Percentiles rank a stretch among this genome's conserved stretches.
Conservation (phyloP, 352 stramenopile genomes). For the Peronospora tabacina region DNA sequence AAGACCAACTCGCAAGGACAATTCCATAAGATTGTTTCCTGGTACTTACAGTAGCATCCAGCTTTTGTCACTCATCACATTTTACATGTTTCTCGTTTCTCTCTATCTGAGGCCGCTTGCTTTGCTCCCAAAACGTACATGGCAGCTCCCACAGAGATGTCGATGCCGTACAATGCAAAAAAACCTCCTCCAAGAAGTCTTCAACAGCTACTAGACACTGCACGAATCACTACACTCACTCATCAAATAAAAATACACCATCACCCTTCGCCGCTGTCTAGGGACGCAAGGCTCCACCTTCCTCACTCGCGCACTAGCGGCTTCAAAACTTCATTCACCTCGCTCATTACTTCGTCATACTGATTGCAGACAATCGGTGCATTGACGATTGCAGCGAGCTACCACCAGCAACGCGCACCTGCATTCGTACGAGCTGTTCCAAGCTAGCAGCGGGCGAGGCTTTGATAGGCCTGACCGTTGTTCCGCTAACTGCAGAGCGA, state of each 20-base stretch:
- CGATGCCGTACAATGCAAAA: slow-evolving; percentile 8
- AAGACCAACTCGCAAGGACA: slow-evolving; percentile 5
- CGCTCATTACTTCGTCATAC: slow-evolving; percentile 23
- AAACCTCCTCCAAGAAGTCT: slow-evolving; percentile 28
- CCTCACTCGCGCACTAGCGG: slow-evolving; percentile 9
- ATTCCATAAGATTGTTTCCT: slow-evolving; percentile 3
- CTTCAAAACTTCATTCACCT: slow-evolving; percentile 14
- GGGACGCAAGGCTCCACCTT: slow-evolving; percentile 21
- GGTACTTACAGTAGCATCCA: slow-evolving; percentile 25
- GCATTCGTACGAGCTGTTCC: slow-evolving; percentile 81
- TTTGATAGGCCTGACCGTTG: slow-evolving; percentile 24
- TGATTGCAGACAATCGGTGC: slow-evolving; percentile 45
- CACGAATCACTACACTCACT: slow-evolving; percentile 29
- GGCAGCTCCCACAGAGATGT: slow-evolving; percentile 16
- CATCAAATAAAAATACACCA: slow-evolving; percentile 27
- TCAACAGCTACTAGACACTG: slow-evolving; percentile 36
- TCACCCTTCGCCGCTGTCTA: slow-evolving; percentile 12
- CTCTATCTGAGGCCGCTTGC: slow-evolving; percentile 14
- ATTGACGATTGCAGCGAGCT: slow-evolving; percentile 31
- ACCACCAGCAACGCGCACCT: slow-evolving; percentile 67
- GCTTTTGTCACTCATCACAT: slow-evolving; percentile 30
- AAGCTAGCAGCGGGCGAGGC: slow-evolving; percentile 62
- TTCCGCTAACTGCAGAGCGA: slow-evolving; percentile 14
- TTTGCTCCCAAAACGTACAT: slow-evolving; percentile 6
- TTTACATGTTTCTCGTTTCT: slow-evolving; percentile 28